Percentiles rank a stretch among this genome's conserved stretches.
These are phyloP conservation scores for Trichomonascus vanleenenianus DNA, from an alignment of 805 yeast species.

Conservation along the genomic window DNA sequence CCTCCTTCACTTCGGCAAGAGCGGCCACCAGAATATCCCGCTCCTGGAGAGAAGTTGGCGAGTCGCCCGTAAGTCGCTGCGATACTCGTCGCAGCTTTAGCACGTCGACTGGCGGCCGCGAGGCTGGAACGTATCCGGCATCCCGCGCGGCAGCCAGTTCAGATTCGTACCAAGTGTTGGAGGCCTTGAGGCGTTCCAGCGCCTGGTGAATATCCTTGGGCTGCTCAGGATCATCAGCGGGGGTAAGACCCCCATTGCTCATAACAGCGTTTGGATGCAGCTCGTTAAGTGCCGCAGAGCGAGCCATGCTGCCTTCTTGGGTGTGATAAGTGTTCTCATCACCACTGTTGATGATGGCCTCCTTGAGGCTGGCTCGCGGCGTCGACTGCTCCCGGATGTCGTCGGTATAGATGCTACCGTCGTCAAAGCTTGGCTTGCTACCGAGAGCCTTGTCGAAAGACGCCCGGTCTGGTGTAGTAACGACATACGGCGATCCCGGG, in stretches of 20 bases:
- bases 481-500: neutral
- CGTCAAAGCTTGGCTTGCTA: neutral
- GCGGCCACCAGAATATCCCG: conserved; percentile 23
- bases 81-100: conserved; percentile 22
- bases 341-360: too few species aligned
- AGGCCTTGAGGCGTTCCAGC: conserved; percentile 23
- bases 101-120: conserved; percentile 23
- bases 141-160: conserved; percentile 23
- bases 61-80: conserved; percentile 23
- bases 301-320: too few species aligned
- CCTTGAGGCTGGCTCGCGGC: too few species aligned
- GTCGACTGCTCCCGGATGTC: too few species aligned
- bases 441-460: too few species aligned
- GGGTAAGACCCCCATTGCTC: too few species aligned
- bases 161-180: conserved; percentile 25
- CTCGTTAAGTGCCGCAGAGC: too few species aligned
- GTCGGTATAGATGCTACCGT: neutral
- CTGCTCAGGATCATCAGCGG: conserved; percentile 1
- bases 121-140: conserved; percentile 21
- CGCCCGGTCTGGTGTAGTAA: neutral
- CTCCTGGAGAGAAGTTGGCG: conserved; percentile 16
- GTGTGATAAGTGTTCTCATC: too few species aligned
- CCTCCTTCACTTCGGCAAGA: conserved; percentile 20
- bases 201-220: conserved; percentile 13
- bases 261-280: too few species aligned